phyloP scores from a whole-genome alignment of 331 rosid species.

The Quercus tomentella region DNA sequence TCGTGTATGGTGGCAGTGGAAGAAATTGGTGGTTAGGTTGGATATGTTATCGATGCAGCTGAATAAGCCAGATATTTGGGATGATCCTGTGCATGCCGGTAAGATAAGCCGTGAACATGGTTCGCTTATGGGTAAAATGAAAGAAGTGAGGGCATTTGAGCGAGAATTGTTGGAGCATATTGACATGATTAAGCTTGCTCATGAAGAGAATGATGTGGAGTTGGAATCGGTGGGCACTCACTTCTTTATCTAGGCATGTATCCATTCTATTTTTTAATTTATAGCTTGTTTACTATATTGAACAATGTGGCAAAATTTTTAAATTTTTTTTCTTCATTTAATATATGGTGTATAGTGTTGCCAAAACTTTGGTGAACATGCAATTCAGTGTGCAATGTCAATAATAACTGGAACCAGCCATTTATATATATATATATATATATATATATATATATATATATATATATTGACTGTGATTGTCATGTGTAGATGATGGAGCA shows the following conservation, averaged over 20 bases:
- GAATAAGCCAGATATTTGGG: constrained; percentile 73
- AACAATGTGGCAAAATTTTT: not conserved
- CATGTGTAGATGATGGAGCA: too few species aligned
- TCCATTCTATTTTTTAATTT: constrained; percentile 32
- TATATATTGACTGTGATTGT: too few species aligned
- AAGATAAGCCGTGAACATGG: constrained; percentile 88
- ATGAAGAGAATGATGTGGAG: constrained; percentile 70
- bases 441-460: too few species aligned
- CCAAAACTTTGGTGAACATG: not conserved
- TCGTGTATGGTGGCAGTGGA: constrained; percentile 63
- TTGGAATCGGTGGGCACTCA: constrained; percentile 93
- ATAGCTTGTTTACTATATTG: not conserved
- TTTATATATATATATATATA: too few species aligned
- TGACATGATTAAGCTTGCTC: constrained; percentile 89
- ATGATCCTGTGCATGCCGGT: constrained; percentile 73
- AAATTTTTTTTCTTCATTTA: not conserved
- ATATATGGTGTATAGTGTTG: not conserved
- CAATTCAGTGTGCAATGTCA: not conserved
- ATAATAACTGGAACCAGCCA: too few species aligned
- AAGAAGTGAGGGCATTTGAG: constrained; percentile 81
- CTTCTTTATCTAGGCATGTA: constrained; percentile 80
- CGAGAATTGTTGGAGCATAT: constrained; percentile 79
- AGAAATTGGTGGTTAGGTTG: constrained; percentile 71
- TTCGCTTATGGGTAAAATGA: constrained; percentile 73
- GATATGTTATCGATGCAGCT: constrained; percentile 58